Evolutionary conservation across 768 basidiomycete species (phyloP), one percentile per base, ranked within the genome.

Genomic region (Phylloporus scabripes): DNA sequence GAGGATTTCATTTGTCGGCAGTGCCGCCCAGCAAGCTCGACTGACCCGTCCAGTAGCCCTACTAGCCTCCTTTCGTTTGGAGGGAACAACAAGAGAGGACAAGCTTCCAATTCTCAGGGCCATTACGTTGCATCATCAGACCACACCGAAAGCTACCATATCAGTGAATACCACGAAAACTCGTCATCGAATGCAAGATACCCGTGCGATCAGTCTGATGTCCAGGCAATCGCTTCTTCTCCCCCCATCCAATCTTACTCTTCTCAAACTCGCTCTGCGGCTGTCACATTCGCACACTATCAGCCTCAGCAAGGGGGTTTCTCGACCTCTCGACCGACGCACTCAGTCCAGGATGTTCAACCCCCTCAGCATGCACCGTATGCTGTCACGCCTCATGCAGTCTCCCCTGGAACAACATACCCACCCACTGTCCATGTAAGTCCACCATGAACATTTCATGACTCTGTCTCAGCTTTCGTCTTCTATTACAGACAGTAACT

Each of bases 1-100:
- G 88, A 87, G 46, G 87, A 92, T 36, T 96, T 96, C 62, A 65
- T 82, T 51, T 93, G 90, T 64, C 70, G 69, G 40, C 71, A 71
- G 29, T 92, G 89, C 65, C 76, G 59, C 39, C 38, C 51, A 18
- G 47, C 46, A 42, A 48, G 45, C 18, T 49, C 52, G 17, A 57
- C 45, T 46, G 42, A 29, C 21, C 49, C 57, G 7, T 21, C 52
- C 28, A 48, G 36, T 31, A 40, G 42, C 21, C 29, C 52, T 37
- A 18, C 53, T 8, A 23, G 29, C 20, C 23, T 54, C 38, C 51
- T 36, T 41, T 41, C 54, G 5, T 50, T 24, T 15, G 52, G 50
- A 46, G 32, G 42, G 26, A 52, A 43, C 32, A 20, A 21, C 50
- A 45, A 53, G 28, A 41, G 34, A 26, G 53, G 38, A 33, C 59